Evolutionary conservation across 192 early-diverging fungal species (phyloP).

Genomic region (Nowakowskiella sp.): DNA sequence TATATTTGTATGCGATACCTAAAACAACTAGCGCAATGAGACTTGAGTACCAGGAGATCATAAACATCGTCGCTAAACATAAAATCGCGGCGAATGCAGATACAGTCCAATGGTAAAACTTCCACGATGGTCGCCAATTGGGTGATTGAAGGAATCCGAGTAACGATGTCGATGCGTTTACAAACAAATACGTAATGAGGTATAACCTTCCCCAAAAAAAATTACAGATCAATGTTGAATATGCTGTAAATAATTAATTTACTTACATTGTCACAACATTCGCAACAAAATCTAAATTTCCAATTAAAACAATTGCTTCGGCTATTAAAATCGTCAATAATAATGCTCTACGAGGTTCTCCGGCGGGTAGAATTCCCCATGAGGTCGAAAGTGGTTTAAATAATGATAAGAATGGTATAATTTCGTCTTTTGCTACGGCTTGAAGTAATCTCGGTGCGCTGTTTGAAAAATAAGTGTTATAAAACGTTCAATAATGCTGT

Average conservation of each 20-base stretch:
- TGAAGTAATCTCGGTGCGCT: conserved; percentile 10
- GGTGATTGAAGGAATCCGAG: conserved; percentile 15
- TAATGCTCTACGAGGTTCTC: conserved; percentile 1
- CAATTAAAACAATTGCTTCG: conserved; percentile 11
- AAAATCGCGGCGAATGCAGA: conserved; percentile 8
- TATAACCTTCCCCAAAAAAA: not conserved
- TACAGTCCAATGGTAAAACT: conserved; percentile 18
- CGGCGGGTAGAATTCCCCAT: not conserved
- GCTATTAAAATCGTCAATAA: conserved; percentile 11
- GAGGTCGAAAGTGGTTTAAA: conserved; percentile 9
- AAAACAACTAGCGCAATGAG: conserved; percentile 3
- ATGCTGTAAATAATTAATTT: conserved; percentile 8
- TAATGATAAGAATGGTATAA: conserved; percentile 7
- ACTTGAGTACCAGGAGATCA: conserved; percentile 9
- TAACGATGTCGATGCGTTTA: conserved; percentile 14
- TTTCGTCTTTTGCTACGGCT: conserved; percentile 17
- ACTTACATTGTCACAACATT: conserved; percentile 9
- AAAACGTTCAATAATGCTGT: no score
- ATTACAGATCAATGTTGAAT: not conserved
- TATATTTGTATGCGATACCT: conserved; percentile 3
- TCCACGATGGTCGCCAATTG: conserved; percentile 19
- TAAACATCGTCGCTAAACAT: conserved; percentile 10
- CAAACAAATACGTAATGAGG: conserved; percentile 12
- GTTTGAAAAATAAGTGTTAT: no score
- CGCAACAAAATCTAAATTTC: conserved; percentile 3